Evolutionary conservation across 257 asterid genomes (phyloP).

Genomic region (Voacanga thouarsii): DNA sequence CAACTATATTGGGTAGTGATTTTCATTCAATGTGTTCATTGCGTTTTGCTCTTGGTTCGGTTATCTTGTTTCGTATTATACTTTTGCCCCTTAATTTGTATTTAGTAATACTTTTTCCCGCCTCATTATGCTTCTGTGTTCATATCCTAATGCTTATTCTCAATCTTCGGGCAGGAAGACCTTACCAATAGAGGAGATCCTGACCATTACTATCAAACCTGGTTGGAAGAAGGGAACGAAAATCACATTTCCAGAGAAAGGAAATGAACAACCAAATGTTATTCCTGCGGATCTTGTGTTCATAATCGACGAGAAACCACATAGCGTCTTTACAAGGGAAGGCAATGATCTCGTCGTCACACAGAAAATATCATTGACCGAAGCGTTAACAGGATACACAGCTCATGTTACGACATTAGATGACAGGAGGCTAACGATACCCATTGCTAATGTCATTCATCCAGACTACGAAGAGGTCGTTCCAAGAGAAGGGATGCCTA

Average conservation of each 20-base stretch:
- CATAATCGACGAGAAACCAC: slow-evolving; percentile 84
- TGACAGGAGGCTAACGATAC: slow-evolving; percentile 64
- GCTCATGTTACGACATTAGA: slow-evolving; percentile 65
- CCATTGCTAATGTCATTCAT: slow-evolving; percentile 50
- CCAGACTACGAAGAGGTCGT: slow-evolving; percentile 80
- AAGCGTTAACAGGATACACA: slow-evolving; percentile 69
- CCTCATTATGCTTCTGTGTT: neutral
- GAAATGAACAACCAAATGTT: slow-evolving; percentile 73
- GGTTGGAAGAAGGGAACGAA: slow-evolving; percentile 97
- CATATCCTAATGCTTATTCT: neutral
- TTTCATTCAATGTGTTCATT: neutral
- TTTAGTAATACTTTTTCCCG: neutral
- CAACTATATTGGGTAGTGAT: neutral
- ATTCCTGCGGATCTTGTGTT: slow-evolving; percentile 73
- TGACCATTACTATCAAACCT: slow-evolving; percentile 71
- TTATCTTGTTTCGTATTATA: neutral
- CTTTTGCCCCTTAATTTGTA: neutral
- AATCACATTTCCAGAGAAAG: slow-evolving; percentile 93
- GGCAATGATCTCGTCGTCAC: slow-evolving; percentile 68
- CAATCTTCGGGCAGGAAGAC: slow-evolving; percentile 50
- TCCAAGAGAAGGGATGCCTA: slow-evolving; percentile 81
- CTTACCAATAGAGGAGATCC: slow-evolving; percentile 62
- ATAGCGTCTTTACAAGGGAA: slow-evolving; percentile 59
- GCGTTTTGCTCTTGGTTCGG: neutral
- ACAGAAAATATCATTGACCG: slow-evolving; percentile 52